Base-by-base conservation (phyloP, 768 basidiomycete species). In the Flagelloscypha sp. region DNA sequence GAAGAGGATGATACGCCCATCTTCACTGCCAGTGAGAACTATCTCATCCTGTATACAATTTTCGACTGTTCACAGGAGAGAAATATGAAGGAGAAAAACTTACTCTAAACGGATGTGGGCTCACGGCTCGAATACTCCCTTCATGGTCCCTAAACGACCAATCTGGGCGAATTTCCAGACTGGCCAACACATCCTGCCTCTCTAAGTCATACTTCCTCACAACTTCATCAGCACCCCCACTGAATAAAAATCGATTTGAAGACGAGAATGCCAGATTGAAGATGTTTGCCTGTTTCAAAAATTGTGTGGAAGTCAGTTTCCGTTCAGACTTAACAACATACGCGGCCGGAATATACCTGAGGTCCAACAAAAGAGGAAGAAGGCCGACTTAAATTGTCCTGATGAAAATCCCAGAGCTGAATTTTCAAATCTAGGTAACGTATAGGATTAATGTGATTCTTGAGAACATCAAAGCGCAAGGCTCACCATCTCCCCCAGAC, bases 191-290 rank as follows among this genome's bases (percentile, higher is more conserved):
- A 18, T 37, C 58, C 6, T 67, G 49, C 24, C 59, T 58, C 7
- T 67, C 60, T 8, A 70, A 43, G 43, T 80, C 76, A 48, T 72
- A 79, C 50, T 74, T 66, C 28, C 70, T 57, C 15, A 81, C 55
- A 6, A 50, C 57, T 19, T 62, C 54, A 45, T 77, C 72, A 13
- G 67, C 65, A 30, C 76, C 78, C 31, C 72, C 79, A 11, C 79
- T 81, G 50, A 72, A 73, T 27, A 86, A 50, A 48, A 67, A 76
- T 34, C 66, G 68, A 47, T 79, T 81, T 15, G 66, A 65, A 0
- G 77, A 68, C 5, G 84, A 84, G 58, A 87, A 85, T 30, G 71
- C 71, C 20, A 87, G 59, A 12, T 72, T 68, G 52, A 88, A 76
- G 23, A 86, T 70, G 45, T 84, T 85, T 27, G 66, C 68, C 84